Conservation (phyloP, 345 rosid genomes). For the Eucalyptus curtisii region DNA sequence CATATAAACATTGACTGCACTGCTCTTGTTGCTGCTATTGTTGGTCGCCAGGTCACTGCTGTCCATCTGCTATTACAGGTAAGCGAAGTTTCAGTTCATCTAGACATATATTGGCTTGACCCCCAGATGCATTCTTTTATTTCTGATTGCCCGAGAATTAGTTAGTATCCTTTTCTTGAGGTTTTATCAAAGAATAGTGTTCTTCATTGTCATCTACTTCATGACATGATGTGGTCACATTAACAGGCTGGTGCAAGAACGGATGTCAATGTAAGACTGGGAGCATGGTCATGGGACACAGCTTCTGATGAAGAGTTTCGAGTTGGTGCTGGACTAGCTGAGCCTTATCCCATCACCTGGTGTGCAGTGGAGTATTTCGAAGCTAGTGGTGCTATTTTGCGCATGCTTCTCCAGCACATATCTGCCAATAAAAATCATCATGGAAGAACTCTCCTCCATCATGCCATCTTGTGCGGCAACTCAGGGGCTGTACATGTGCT, state of each 20-base stretch:
- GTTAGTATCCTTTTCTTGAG: not conserved
- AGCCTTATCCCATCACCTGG: constrained; percentile 81
- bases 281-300: constrained; percentile 97
- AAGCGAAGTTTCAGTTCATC: not conserved
- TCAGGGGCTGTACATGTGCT: constrained; percentile 62
- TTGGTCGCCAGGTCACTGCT: constrained; percentile 66
- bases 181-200: not conserved
- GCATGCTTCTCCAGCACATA: constrained; percentile 44
- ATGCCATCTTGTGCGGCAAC: constrained; percentile 81
- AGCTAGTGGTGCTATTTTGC: constrained; percentile 59
- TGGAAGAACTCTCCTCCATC: constrained; percentile 90
- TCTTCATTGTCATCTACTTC: not conserved
- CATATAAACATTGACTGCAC: constrained; percentile 83
- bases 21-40: constrained; percentile 78
- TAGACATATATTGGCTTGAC: not conserved
- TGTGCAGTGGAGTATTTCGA: constrained; percentile 94
- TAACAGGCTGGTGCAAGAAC: constrained; percentile 55
- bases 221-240: not conserved
- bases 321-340: constrained; percentile 97
- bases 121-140: not conserved
- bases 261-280: constrained; percentile 55
- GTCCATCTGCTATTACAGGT: constrained; percentile 75
- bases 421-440: constrained; percentile 34
- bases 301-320: constrained; percentile 82
- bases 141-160: not conserved